Conservation (phyloP, 1,139 yeast species). For the Debaryomyces psychrophilus region DNA sequence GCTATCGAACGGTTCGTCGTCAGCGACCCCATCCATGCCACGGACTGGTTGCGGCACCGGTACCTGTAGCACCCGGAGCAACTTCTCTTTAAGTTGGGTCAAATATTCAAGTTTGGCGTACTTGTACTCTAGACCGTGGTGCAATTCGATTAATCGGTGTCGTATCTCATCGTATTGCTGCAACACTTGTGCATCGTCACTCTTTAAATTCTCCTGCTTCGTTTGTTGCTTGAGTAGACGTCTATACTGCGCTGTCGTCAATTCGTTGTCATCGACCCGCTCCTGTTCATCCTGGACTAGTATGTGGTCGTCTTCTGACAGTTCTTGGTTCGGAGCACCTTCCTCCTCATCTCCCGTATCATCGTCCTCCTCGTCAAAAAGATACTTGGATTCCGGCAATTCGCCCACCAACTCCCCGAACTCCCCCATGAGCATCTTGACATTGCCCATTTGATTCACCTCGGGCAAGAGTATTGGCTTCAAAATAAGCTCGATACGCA, state of each 20-base stretch:
- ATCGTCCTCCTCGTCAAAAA: constrained; percentile 19
- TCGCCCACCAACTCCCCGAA: constrained; percentile 30
- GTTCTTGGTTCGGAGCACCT: constrained; percentile 11
- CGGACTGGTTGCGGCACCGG: not conserved
- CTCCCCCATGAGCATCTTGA: constrained; percentile 19
- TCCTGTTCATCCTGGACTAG: constrained; percentile 22
- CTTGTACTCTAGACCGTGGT: constrained; percentile 27
- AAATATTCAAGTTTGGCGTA: constrained; percentile 34
- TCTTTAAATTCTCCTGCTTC: not conserved
- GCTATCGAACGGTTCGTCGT: constrained; percentile 21
- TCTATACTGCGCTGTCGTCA: not conserved
- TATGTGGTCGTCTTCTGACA: constrained; percentile 8
- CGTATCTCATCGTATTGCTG: constrained; percentile 31
- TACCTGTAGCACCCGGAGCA: constrained; percentile 11
- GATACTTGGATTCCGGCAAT: constrained; percentile 39
- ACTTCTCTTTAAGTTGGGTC: constrained; percentile 20
- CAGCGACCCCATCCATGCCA: not conserved
- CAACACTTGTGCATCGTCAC: constrained; percentile 15
- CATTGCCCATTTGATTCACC: constrained; percentile 17
- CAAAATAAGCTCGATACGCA: constrained; percentile 25
- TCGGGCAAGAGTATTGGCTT: constrained; percentile 37
- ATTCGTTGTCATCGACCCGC: constrained; percentile 8
- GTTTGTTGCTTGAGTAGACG: constrained; percentile 1
- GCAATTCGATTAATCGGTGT: constrained; percentile 20
- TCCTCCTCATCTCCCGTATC: constrained; percentile 13